Percentiles rank a stretch among this genome's conserved stretches.
phyloP scores from a whole-genome alignment of 495 filamentous ascomycete genomes.

The Annulohypoxylon nitens region DNA sequence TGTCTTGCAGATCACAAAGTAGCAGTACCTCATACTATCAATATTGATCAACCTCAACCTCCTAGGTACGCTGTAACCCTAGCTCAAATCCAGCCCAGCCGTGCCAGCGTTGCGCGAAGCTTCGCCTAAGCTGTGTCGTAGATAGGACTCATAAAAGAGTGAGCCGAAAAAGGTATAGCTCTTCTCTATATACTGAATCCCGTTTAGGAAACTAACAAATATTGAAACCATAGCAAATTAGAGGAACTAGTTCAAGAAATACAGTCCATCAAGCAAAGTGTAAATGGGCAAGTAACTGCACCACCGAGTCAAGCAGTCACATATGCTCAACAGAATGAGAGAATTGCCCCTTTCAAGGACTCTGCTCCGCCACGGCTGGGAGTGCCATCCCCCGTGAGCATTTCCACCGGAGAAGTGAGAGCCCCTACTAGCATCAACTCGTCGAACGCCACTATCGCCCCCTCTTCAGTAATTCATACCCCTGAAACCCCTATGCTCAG shows the following conservation, averaged over 20 bases:
- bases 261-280: conserved; percentile 60
- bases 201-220: not conserved
- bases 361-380: conserved; percentile 32
- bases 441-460: conserved; percentile 21
- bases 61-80: conserved; percentile 60
- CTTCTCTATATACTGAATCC: conserved; percentile 12
- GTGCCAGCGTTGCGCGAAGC: conserved; percentile 60
- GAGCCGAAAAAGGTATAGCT: conserved; percentile 55
- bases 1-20: conserved; percentile 17
- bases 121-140: conserved; percentile 59
- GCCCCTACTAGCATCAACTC: conserved; percentile 15
- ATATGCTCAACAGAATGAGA: conserved; percentile 34
- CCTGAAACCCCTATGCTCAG: conserved; percentile 31
- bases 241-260: conserved; percentile 62
- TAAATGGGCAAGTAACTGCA: conserved; percentile 42
- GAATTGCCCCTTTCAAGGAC: conserved; percentile 36
- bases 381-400: conserved; percentile 44
- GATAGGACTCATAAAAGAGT: conserved; percentile 62
- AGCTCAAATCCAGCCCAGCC: conserved; percentile 55
- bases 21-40: not conserved
- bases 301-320: conserved; percentile 24
- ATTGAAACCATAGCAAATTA: conserved; percentile 52
- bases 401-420: conserved; percentile 38
- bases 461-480: conserved; percentile 43
- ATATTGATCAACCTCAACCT: not conserved